phyloP scores from a whole-genome alignment of 2,329 filamentous ascomycete genomes.

The Aphanocladium album region DNA sequence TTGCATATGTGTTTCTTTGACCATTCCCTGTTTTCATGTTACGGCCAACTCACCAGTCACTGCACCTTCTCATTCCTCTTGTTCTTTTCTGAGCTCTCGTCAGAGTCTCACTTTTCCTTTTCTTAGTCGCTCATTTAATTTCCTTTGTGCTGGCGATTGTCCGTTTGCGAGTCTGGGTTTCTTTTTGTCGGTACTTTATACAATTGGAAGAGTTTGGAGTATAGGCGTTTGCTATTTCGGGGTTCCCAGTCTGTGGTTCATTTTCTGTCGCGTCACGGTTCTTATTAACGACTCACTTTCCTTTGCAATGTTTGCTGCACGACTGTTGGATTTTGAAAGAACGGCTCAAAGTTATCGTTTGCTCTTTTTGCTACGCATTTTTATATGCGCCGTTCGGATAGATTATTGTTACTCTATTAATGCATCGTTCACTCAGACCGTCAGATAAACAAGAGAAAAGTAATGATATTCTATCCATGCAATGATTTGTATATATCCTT shows the following conservation, averaged over 20 bases:
- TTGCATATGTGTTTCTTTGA: background rate
- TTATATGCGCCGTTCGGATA: background rate
- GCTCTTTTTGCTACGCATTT: background rate
- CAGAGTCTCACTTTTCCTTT: background rate
- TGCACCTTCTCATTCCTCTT: background rate
- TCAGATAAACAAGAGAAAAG: background rate
- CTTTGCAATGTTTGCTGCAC: background rate
- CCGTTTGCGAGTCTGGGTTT: background rate
- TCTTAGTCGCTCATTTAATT: slow-evolving; percentile 2
- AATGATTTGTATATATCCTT: slow-evolving; percentile 2
- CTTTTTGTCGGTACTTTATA: background rate
- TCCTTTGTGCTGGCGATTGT: slow-evolving; percentile 5
- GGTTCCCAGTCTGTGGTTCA: background rate
- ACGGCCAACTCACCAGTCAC: slow-evolving; percentile 4
- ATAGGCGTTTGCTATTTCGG: background rate
- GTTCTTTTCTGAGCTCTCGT: background rate
- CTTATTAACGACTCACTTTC: background rate
- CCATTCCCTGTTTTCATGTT: background rate
- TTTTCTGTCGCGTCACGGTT: background rate
- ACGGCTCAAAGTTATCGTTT: background rate
- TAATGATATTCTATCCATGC: slow-evolving; percentile 10
- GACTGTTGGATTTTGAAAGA: background rate
- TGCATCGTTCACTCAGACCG: background rate
- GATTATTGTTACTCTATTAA: background rate
- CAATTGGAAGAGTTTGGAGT: background rate